Percentiles rank a stretch among this genome's conserved stretches.
Conservation (phyloP, 352 stramenopile species). For the Globisporangium heterothallicum region DNA sequence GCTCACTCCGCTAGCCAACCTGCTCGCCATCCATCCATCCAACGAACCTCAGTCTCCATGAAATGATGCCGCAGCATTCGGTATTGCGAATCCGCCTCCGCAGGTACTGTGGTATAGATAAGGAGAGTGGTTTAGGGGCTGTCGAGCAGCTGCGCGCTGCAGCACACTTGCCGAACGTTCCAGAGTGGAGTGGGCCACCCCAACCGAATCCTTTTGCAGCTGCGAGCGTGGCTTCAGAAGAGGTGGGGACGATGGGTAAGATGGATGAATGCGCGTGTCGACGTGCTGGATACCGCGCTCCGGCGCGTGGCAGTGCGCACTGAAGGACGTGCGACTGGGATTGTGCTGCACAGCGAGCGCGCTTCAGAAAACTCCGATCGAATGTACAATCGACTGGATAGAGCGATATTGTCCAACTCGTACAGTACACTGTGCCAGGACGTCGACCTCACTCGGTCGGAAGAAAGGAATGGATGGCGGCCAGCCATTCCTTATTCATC, state of each 20-base stretch:
- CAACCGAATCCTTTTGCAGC: background rate
- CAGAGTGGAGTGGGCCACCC: slow-evolving; percentile 5
- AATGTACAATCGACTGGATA: background rate
- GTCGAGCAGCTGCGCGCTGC: slow-evolving; percentile 8
- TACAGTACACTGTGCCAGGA: too few species aligned
- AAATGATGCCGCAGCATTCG: background rate
- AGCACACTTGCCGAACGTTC: slow-evolving; percentile 11
- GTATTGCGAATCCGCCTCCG: slow-evolving; percentile 1
- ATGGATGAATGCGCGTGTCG: background rate
- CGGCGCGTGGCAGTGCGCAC: slow-evolving; percentile 4
- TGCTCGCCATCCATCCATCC: background rate
- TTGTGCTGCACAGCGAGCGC: too few species aligned
- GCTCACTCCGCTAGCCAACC: background rate
- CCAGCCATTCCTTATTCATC: slow-evolving; percentile 1
- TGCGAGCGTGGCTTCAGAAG: slow-evolving; percentile 1
- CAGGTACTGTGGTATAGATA: slow-evolving; percentile 7
- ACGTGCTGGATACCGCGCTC: background rate
- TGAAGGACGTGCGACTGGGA: background rate
- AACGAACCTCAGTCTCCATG: too few species aligned
- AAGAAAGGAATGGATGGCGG: slow-evolving; percentile 5
- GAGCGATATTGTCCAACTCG: too few species aligned
- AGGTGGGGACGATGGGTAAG: slow-evolving; percentile 5
- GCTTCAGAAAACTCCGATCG: too few species aligned
- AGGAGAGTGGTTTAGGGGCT: slow-evolving; percentile 3
- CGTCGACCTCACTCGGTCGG: too few species aligned